A percentile compares a stretch with the other conserved stretches of the same genome.
phyloP scores from a whole-genome alignment of 1,284 basidiomycete species.

The Amylostereum areolatum region DNA sequence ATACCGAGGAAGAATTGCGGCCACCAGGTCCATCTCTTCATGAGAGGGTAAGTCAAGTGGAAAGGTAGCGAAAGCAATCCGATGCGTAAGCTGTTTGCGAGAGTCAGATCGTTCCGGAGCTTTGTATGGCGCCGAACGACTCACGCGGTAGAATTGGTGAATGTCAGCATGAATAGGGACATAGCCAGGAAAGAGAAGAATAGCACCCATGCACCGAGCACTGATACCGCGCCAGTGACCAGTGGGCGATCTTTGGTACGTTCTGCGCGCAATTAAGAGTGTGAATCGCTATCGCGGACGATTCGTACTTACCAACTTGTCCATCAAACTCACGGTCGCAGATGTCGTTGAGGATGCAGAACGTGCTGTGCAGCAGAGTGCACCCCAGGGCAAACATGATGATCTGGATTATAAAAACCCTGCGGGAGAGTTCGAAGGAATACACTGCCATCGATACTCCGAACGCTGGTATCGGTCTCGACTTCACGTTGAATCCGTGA shows the following conservation, averaged over 20 bases:
- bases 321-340: constrained; percentile 18
- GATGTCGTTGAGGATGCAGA: constrained; percentile 17
- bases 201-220: constrained; percentile 30
- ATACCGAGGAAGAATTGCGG: constrained; percentile 52
- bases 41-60: constrained; percentile 36
- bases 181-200: constrained; percentile 30
- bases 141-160: neutral
- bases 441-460: constrained; percentile 5
- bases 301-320: constrained; percentile 17
- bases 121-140: neutral
- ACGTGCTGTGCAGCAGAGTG: constrained; percentile 11
- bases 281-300: neutral
- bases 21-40: constrained; percentile 46
- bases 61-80: constrained; percentile 32
- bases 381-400: constrained; percentile 1
- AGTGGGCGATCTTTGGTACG: constrained; percentile 35
- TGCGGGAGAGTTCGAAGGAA: neutral
- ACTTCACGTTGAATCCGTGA: neutral
- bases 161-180: constrained; percentile 20
- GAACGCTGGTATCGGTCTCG: constrained; percentile 1
- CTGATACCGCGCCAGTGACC: constrained; percentile 29
- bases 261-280: constrained; percentile 16
- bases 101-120: neutral
- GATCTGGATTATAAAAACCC: neutral
- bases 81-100: constrained; percentile 26